Conservation (phyloP, 345 rosid genomes). For the Melaleuca quinquenervia region DNA sequence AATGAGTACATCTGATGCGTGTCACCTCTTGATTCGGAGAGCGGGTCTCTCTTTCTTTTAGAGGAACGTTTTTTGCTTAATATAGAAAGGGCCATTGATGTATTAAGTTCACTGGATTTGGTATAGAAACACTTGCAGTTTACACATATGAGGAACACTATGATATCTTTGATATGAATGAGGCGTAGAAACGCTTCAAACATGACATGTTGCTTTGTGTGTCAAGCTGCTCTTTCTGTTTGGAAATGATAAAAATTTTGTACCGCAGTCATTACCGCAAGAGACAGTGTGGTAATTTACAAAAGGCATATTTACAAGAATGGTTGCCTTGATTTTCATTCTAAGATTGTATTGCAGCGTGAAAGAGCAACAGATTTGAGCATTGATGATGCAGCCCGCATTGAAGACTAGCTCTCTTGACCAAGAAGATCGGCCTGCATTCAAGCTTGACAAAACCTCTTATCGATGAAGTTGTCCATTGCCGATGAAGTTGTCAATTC, state of each 20-base stretch:
- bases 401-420: no score
- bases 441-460: no score
- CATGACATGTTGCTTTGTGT: not conserved
- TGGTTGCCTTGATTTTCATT: no score
- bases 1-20: not conserved
- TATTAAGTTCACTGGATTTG: not conserved
- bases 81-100: not conserved
- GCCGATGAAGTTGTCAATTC: no score
- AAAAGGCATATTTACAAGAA: not conserved
- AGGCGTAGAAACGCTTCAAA: not conserved
- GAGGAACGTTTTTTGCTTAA: not conserved
- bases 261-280: not conserved
- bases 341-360: not conserved
- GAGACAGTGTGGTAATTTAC: not conserved
- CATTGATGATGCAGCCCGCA: no score
- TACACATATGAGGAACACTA: not conserved
- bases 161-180: not conserved
- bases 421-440: no score
- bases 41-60: not conserved
- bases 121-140: not conserved
- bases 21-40: not conserved
- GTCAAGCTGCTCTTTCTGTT: not conserved
- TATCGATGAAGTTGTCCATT: no score
- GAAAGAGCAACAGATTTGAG: not conserved
- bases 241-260: not conserved